Evolutionary conservation across 2,329 filamentous ascomycete genomes (phyloP), one percentile per base, ranked within the genome.

Genomic region (Fusarium sp.): DNA sequence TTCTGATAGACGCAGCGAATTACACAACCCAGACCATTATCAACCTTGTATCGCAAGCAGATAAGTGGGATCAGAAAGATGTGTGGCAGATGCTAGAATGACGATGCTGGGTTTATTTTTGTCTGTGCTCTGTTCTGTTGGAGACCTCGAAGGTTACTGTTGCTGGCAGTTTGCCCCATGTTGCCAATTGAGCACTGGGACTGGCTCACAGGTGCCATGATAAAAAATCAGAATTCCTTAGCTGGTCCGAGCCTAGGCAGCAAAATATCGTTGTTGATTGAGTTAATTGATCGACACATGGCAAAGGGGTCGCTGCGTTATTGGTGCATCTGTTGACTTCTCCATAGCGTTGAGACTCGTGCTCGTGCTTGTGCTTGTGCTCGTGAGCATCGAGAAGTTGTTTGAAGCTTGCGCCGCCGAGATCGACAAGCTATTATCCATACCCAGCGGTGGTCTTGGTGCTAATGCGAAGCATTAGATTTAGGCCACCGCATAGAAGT

Each of bases 391-490:
- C 55, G 29, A 54, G 41, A 38, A 42, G 58, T 38, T 59, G 67
- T 56, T 68, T 56, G 27, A 59, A 57, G 38, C 48, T 72, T 65
- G 41, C 37, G 60, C 39, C n/a, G 39, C 46, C 60, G 42, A 68
- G 63, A 63, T 68, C 51, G 45, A 23, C 62, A 64, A 45, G 39
- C 52, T 41, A 31, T 29, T 18, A 37, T 12, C 12, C 21, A 49
- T 19, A 44, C 21, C 37, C 42, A 44, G 58, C 31, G 38, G 38
- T 54, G 44, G 62, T 25, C n/a, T 35, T 60, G 39, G 52, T 67
- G 49, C 59, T 62, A 68, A 73, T 68, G 70, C 63, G 37, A 68
- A 49, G 62, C 70, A 73, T 73, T 57, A 31, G 25, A 29, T 66
- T 51, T 59, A 56, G 66, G 70, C 66, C 67, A 23, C 59, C 54